Conservation (phyloP, 2,329 filamentous ascomycete genomes). For the Aspergillus oerlinghausenensis region DNA sequence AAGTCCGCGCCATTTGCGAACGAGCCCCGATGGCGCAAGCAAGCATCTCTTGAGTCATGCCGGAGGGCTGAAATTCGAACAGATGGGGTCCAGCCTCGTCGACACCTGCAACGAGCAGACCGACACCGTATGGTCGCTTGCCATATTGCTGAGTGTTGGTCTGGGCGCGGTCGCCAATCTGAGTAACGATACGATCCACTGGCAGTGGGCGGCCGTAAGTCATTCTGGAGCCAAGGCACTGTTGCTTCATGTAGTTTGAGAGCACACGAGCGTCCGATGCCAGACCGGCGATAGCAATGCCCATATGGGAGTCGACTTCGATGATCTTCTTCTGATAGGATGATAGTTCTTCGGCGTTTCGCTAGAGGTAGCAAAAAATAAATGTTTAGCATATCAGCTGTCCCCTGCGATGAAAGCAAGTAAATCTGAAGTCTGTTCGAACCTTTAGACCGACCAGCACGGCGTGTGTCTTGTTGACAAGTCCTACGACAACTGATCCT, state of each 20-base stretch:
- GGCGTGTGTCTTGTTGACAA: conserved; percentile 96
- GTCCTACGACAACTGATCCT: conserved; percentile 93
- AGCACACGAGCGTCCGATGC: conserved; percentile 97
- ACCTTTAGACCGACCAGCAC: conserved; percentile 97
- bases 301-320: conserved; percentile 89
- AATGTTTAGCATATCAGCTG: background rate
- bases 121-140: conserved; percentile 92
- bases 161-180: conserved; percentile 95
- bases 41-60: conserved; percentile 94
- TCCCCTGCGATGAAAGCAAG: background rate
- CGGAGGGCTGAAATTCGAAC: conserved; percentile 96
- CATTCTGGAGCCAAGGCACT: conserved; percentile 90
- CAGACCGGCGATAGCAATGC: conserved; percentile 91
- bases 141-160: conserved; percentile 97
- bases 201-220: conserved; percentile 94
- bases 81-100: conserved; percentile 92
- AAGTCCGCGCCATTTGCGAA: conserved; percentile 96
- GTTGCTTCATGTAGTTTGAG: conserved; percentile 99
- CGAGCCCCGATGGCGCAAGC: conserved; percentile 94
- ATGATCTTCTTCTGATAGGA: conserved; percentile 99
- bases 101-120: conserved; percentile 85
- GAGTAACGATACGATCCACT: conserved; percentile 78
- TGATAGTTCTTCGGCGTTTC: conserved; percentile 97
- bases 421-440: conserved; percentile 17
- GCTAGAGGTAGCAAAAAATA: conserved; percentile 48